Evolutionary conservation across 2,329 filamentous ascomycete genomes (phyloP), one percentile per base, ranked within the genome.

Genomic region (Cadophora malorum): DNA sequence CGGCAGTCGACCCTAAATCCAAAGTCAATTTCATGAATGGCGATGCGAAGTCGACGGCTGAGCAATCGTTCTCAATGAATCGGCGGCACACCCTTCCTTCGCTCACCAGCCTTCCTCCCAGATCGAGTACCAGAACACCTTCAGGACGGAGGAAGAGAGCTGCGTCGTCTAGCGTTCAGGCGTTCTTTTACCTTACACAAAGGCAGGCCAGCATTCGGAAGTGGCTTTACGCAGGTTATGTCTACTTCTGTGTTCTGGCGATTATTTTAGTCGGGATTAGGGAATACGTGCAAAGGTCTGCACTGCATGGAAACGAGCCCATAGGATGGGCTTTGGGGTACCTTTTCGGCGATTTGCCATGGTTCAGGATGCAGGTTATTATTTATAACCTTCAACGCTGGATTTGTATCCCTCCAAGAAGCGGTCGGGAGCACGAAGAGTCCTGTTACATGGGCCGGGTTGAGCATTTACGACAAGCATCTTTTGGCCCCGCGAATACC

Each of bases 281-380:
- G 64, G 82, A 83, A 2, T 91, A 93, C 72, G 88, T 98, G 61
- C 81, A 85, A 49, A 80, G 81, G 53, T 83, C 86, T 70, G 94
- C 93, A 16, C 83, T 99, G 1, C 76, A 85, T 41, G 88, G 88
- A 19, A 82, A 88, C 63, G 96, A 99, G 74, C 94, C 96, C 0
- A 87, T 99, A 55, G 93, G 95, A 2, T 99, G 96, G 96, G 94
- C 93, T 0, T 79, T 97, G 12, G 91, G 93, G 1, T 99, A 99
- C 78, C 81, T 97, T 2, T 87, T 98, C 69, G 94, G 95, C 14
- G 91, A 97, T 73, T 77, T 94, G 12, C 84, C 87, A 0, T 84
- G 83, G 75, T 88, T 97, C 72, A 86, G 94, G 28, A 89, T 91
- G 77, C 85, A 91, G 77, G 86, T 95, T 9, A 83, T 93, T 19